These are phyloP conservation scores for Verticillium klebahnii DNA, from an alignment of 2,329 filamentous ascomycete species.

Conservation along the genomic window DNA sequence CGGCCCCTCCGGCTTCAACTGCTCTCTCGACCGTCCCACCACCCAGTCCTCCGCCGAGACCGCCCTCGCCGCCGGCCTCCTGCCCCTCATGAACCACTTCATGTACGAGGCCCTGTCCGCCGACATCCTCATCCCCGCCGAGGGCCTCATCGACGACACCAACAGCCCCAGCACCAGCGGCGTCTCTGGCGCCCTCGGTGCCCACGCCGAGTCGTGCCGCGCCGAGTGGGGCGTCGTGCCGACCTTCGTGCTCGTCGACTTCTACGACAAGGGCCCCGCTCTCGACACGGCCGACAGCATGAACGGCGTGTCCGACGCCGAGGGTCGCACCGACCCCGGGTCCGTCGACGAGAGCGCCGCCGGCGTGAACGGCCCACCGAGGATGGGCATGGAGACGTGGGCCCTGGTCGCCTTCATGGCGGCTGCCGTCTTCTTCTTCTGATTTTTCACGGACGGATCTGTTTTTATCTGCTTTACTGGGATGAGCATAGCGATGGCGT, in stretches of 20 bases:
- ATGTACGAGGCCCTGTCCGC: slow-evolving; percentile 53
- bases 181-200: slow-evolving; percentile 47
- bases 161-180: slow-evolving; percentile 56
- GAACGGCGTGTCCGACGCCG: slow-evolving; percentile 47
- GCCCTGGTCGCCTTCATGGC: slow-evolving; percentile 39
- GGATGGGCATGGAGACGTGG: slow-evolving; percentile 23
- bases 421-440: slow-evolving; percentile 33
- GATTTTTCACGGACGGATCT: slow-evolving; percentile 2
- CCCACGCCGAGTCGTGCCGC: slow-evolving; percentile 49
- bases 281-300: slow-evolving; percentile 64
- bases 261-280: slow-evolving; percentile 68
- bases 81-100: slow-evolving; percentile 81
- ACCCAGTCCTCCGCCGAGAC: slow-evolving; percentile 40
- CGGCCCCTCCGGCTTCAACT: slow-evolving; percentile 62
- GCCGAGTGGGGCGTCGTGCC: slow-evolving; percentile 58
- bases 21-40: slow-evolving; percentile 62
- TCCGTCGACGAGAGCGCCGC: slow-evolving; percentile 15
- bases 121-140: slow-evolving; percentile 57
- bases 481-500: background rate
- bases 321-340: slow-evolving; percentile 22
- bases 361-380: slow-evolving; percentile 10
- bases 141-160: slow-evolving; percentile 55
- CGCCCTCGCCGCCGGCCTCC: slow-evolving; percentile 53
- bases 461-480: background rate
- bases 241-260: slow-evolving; percentile 76